Conservation (phyloP, 2,329 filamentous ascomycete species). For the Albifimbria verrucaria region DNA sequence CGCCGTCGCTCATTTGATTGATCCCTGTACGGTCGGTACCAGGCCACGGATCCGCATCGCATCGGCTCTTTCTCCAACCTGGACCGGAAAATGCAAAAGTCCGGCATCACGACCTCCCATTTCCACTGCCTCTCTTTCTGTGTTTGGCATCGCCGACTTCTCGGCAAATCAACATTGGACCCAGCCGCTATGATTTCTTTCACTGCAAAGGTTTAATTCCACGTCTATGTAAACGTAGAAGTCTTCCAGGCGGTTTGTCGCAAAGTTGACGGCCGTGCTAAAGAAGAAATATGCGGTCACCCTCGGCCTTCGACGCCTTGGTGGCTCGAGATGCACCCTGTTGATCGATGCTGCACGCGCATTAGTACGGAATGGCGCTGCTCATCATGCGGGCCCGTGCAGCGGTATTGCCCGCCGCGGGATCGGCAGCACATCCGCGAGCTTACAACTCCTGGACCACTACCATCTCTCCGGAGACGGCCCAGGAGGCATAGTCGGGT, state of each 20-base stretch:
- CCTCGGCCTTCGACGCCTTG: background rate
- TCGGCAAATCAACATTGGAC: no score
- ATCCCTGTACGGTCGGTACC: background rate
- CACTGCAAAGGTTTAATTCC: no score
- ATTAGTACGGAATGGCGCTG: background rate
- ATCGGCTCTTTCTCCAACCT: background rate
- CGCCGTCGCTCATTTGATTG: background rate
- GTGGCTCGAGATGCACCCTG: background rate
- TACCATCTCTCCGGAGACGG: constrained; percentile 22
- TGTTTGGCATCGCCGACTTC: no score
- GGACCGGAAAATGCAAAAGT: background rate
- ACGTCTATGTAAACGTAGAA: no score
- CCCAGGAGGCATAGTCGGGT: constrained; percentile 20
- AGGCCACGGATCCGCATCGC: background rate
- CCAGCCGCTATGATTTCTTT: no score
- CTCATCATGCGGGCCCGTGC: background rate
- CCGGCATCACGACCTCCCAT: background rate
- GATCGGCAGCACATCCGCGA: constrained; percentile 2
- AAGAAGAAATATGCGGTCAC: background rate
- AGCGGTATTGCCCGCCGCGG: background rate
- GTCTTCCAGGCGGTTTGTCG: no score
- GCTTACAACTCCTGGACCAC: constrained; percentile 22
- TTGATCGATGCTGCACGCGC: background rate
- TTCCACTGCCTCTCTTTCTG: background rate
- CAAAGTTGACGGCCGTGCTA: no score